These are phyloP conservation scores for Ophiostoma ips DNA, from an alignment of 2,329 filamentous ascomycete genomes.

Conservation along the genomic window DNA sequence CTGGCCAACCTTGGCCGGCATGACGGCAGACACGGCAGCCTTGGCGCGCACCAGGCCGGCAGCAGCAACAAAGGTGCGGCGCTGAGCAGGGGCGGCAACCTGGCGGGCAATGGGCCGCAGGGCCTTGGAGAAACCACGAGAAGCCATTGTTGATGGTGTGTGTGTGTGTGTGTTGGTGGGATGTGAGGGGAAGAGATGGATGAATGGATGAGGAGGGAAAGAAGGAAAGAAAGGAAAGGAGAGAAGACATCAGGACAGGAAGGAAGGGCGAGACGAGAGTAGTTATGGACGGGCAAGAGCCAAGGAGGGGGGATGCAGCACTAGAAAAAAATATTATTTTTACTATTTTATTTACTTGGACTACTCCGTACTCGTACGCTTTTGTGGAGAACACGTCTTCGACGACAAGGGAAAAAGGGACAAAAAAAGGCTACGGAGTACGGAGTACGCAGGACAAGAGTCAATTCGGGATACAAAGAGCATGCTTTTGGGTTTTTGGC, in stretches of 20 bases:
- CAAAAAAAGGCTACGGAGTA: not conserved
- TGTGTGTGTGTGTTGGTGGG: constrained; percentile 14
- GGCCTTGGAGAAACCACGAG: constrained; percentile 57
- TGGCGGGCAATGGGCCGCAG: constrained; percentile 51
- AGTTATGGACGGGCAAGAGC: not conserved
- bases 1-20: constrained; percentile 20
- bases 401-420: not conserved
- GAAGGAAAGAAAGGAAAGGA: not conserved
- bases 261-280: not conserved
- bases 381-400: constrained; percentile 4
- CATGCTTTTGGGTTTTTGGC: not conserved
- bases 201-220: not conserved
- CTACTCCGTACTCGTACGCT: not conserved
- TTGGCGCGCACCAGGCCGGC: constrained; percentile 40
- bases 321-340: not conserved
- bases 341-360: not conserved
- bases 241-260: not conserved
- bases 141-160: constrained; percentile 50
- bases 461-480: constrained; percentile 2
- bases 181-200: not conserved
- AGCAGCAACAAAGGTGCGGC: constrained; percentile 49
- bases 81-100: constrained; percentile 46
- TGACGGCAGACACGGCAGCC: constrained; percentile 31
- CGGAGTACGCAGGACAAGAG: not conserved
- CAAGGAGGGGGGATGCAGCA: constrained; percentile 3